Conservation (phyloP, 106 monocot species). For the Amphibolis antarctica region DNA sequence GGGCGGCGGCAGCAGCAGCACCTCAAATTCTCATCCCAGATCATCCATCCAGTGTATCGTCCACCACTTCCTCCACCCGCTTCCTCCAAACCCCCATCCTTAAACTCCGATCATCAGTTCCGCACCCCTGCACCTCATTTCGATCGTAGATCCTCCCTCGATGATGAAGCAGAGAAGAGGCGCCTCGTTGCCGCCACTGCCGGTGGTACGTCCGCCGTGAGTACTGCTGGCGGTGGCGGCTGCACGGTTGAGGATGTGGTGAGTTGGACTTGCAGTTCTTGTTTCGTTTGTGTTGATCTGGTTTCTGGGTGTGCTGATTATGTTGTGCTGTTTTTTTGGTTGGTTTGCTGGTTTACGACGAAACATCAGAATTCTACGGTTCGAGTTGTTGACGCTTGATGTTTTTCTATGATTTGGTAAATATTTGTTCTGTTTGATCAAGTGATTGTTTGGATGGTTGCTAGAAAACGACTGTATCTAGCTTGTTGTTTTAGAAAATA, state of each 20-base stretch:
- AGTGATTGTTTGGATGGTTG: no score
- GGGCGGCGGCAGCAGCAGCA: constrained; percentile 19
- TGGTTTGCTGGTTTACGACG: background rate
- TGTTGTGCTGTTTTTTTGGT: background rate
- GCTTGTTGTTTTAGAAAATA: no score
- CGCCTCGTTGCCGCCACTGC: background rate
- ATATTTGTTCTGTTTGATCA: no score
- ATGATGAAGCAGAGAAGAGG: background rate
- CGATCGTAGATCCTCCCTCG: background rate
- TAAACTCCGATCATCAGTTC: background rate
- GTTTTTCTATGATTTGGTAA: no score
- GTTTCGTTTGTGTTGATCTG: background rate
- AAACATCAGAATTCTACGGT: background rate
- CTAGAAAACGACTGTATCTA: no score
- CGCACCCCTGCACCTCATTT: background rate
- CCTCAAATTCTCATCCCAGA: constrained; percentile 11
- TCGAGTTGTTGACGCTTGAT: no score
- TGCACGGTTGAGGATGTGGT: background rate
- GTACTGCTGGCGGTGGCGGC: background rate
- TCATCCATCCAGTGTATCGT: constrained; percentile 12
- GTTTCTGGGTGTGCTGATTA: background rate
- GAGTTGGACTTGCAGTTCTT: no score
- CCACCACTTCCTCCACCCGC: no score
- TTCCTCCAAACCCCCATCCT: background rate
- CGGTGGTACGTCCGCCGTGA: background rate